A percentile compares a stretch with the other conserved stretches of the same genome.
These are phyloP conservation scores for Alternaria sp. DNA, from an alignment of 2,329 filamentous ascomycete genomes.

Conservation along the genomic window DNA sequence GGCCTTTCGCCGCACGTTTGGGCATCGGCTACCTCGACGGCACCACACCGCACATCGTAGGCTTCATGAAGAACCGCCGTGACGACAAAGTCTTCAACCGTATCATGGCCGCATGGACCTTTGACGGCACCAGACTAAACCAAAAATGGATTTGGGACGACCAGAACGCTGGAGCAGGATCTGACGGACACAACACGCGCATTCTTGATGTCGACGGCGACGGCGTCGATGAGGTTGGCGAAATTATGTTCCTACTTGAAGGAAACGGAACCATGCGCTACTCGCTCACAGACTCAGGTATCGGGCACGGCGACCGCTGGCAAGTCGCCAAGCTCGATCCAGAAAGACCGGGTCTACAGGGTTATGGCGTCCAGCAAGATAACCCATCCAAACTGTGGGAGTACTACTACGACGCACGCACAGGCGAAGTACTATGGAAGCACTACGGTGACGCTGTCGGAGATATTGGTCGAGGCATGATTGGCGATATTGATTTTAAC, in stretches of 20 bases:
- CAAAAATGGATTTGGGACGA: constrained; percentile 14
- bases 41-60: constrained; percentile 14
- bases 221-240: constrained; percentile 18
- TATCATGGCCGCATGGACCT: constrained; percentile 17
- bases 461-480: neutral
- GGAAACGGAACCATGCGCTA: constrained; percentile 16
- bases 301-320: constrained; percentile 23
- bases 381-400: neutral
- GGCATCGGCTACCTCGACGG: constrained; percentile 12
- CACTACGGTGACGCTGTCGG: neutral
- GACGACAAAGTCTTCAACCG: constrained; percentile 16
- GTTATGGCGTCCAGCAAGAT: neutral
- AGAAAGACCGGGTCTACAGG: constrained; percentile 4
- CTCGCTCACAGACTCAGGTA: constrained; percentile 7
- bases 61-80: constrained; percentile 19
- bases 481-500: neutral
- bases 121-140: constrained; percentile 2
- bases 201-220: constrained; percentile 19
- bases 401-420: neutral
- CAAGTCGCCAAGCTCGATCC: constrained; percentile 23
- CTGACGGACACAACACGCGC: constrained; percentile 20
- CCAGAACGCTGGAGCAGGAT: constrained; percentile 4
- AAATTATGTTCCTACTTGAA: constrained; percentile 20
- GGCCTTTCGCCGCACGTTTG: neutral
- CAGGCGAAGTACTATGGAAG: neutral